Conservation (phyloP, 2,329 filamentous ascomycete species). For the Rutstroemia sp. region DNA sequence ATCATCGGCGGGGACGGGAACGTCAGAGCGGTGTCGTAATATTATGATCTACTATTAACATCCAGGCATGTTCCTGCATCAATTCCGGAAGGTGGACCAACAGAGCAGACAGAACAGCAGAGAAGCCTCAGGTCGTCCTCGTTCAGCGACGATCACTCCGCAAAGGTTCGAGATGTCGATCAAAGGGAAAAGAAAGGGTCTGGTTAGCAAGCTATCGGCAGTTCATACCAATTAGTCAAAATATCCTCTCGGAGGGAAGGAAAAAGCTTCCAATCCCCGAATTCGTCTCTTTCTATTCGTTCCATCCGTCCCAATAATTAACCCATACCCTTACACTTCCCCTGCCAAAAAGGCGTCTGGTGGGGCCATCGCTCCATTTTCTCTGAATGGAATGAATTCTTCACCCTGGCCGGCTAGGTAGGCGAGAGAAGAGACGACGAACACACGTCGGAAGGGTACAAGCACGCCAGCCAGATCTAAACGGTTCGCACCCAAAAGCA, state of each 20-base stretch:
- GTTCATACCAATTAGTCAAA: conserved; percentile 8
- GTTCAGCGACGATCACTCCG: conserved; percentile 5
- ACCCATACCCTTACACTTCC: too few relatives aligned
- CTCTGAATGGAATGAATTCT: neutral
- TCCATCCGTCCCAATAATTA: too few relatives aligned
- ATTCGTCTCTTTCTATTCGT: too few relatives aligned
- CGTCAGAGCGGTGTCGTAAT: conserved; percentile 3
- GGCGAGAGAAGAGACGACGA: neutral
- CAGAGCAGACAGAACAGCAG: neutral
- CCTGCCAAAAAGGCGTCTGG: too few relatives aligned
- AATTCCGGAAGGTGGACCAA: neutral
- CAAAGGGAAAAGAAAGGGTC: neutral
- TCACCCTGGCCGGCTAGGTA: neutral
- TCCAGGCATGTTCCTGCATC: neutral
- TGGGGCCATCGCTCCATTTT: too few relatives aligned
- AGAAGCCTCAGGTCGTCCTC: neutral
- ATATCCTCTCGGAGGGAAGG: neutral
- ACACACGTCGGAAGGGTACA: neutral
- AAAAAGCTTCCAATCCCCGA: too few relatives aligned
- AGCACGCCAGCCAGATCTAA: neutral
- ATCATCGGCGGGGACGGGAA: neutral
- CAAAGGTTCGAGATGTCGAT: conserved; percentile 4
- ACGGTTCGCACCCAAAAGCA: too few relatives aligned
- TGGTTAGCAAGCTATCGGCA: conserved; percentile 1
- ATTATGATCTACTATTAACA: conserved; percentile 2